Percentiles rank a stretch among this genome's conserved stretches.
Conservation (phyloP, 306 rosid species). For the Gleditsia sinensis region DNA sequence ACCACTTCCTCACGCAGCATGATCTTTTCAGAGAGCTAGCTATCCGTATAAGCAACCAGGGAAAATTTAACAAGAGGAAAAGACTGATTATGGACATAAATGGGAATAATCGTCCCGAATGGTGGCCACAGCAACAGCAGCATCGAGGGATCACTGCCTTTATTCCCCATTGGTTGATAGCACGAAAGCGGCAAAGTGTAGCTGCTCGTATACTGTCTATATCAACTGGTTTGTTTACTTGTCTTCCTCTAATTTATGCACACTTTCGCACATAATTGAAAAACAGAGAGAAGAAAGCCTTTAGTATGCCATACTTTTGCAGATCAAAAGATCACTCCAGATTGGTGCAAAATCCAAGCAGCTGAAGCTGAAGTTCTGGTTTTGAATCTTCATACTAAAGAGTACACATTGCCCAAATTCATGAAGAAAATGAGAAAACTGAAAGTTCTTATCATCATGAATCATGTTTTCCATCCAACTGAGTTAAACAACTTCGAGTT, state of each 20-base stretch:
- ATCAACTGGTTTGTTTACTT: slow-evolving; percentile 17
- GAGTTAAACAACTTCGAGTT: slow-evolving; percentile 28
- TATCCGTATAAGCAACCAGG: background rate
- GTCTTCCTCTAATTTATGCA: too few species aligned
- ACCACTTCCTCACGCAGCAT: slow-evolving; percentile 42
- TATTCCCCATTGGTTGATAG: slow-evolving; percentile 35
- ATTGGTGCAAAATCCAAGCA: background rate
- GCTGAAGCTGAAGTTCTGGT: slow-evolving; percentile 1
- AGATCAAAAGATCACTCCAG: slow-evolving; percentile 33
- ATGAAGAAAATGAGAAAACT: background rate
- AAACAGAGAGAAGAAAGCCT: background rate
- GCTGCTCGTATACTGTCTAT: slow-evolving; percentile 39
- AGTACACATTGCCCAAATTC: slow-evolving; percentile 35
- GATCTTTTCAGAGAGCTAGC: slow-evolving; percentile 53
- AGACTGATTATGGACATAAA: slow-evolving; percentile 36
- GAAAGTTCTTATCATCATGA: slow-evolving; percentile 36
- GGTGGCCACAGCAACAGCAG: background rate
- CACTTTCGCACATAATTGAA: background rate
- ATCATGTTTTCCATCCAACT: slow-evolving; percentile 14
- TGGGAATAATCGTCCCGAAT: slow-evolving; percentile 33
- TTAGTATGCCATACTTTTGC: too few species aligned
- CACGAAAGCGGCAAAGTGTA: background rate
- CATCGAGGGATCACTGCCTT: slow-evolving; percentile 15
- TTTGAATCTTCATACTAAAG: slow-evolving; percentile 34
- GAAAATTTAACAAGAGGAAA: slow-evolving; percentile 15